Base-by-base conservation (phyloP, 495 filamentous ascomycete species). In the Penicillium parvum region DNA sequence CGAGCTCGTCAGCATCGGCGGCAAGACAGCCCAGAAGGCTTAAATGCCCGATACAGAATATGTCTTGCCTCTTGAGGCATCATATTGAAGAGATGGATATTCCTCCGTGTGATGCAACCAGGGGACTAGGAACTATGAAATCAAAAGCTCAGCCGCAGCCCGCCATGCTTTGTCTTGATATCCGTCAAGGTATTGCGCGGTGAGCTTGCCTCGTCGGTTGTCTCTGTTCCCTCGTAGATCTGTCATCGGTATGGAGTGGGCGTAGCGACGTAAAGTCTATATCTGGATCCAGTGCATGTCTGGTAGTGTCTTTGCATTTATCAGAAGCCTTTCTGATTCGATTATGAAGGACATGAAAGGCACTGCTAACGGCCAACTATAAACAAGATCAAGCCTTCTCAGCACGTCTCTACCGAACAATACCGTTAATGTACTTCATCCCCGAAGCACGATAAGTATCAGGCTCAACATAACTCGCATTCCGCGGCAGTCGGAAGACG, bases 1-100 rank as follows among this genome's bases (percentile, higher is more conserved):
- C 19, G 55, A 72, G 38, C 68, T 76, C 27, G 43, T 69, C 37
- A 47, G 35, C 28, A 69, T 75, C 61, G 66, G 68, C 58, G 43
- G 45, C 57, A 69, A 70, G 58, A 53, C 36, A 32, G 33, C 41
- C 33, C 22, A 25, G 17, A 36, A 44, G 32, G 37, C 9, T 14
- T 18, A 5, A 27, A 25, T 10, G 23, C 5, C 23, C 34, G 14
- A 27, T 43, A 34, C 57, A 37, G 39, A 18, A 7, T 19, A 20
- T 22, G 12, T 2, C 33, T 36, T 19, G 33, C 10, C 22, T 36
- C 3, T 34, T n/a, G n/a, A n/a, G n/a, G n/a, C n/a, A n/a, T n/a
- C n/a, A n/a, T n/a, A n/a, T n/a, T n/a, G n/a, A n/a, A n/a, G n/a
- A n/a, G n/a, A n/a, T n/a, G n/a, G n/a, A n/a, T n/a, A 30, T 30